Conservation (phyloP, 2,329 filamentous ascomycete genomes). For the Apiospora rasikravindrae region DNA sequence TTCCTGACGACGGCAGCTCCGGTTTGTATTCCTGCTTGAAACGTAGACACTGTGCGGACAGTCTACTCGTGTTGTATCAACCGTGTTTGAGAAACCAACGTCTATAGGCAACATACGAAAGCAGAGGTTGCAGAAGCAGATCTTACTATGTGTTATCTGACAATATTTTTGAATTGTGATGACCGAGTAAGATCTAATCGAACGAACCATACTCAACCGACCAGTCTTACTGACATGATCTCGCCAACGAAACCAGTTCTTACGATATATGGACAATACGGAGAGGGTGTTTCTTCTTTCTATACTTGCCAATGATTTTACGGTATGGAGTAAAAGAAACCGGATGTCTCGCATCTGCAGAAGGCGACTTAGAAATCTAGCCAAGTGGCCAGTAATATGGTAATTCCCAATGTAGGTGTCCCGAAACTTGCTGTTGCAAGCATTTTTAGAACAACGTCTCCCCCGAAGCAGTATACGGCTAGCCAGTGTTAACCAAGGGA, state of each 20-base stretch:
- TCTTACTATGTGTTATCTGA: too few relatives aligned
- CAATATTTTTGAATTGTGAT: not conserved
- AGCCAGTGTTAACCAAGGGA: not conserved
- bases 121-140: too few relatives aligned
- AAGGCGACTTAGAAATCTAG: not conserved
- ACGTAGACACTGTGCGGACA: too few relatives aligned
- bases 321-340: not conserved
- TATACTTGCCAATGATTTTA: not conserved
- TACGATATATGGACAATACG: not conserved
- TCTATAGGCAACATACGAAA: not conserved
- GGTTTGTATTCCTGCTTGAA: not conserved
- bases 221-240: not conserved
- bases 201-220: not conserved
- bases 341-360: not conserved
- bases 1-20: not conserved
- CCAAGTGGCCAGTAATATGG: not conserved
- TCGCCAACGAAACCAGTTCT: not conserved
- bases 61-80: not conserved
- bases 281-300: too few relatives aligned
- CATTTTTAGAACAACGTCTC: not conserved
- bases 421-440: not conserved
- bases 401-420: not conserved
- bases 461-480: not conserved
- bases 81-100: not conserved
- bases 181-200: not conserved